These are phyloP conservation scores for Apiospora aurea DNA, from an alignment of 2,329 filamentous ascomycete genomes.

Conservation along the genomic window DNA sequence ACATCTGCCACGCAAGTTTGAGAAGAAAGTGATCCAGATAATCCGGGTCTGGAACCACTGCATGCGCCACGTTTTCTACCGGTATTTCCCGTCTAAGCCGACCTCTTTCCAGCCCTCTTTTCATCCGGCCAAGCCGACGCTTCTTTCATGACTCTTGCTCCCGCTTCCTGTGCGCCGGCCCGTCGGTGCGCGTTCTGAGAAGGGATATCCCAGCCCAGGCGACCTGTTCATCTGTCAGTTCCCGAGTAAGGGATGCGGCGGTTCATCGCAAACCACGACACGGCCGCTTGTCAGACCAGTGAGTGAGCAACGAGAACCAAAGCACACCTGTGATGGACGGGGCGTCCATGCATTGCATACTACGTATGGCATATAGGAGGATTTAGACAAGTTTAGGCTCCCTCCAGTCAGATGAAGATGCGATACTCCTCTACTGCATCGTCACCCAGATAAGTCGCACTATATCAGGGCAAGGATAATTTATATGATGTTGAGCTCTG, in stretches of 20 bases:
- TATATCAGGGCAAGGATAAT: neutral
- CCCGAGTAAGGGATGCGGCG: neutral
- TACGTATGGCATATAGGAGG: constrained; percentile 5
- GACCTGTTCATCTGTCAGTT: neutral
- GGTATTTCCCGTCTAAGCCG: no score
- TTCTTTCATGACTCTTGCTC: neutral
- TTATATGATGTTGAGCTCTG: neutral
- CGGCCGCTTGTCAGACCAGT: neutral
- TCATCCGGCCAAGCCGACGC: neutral
- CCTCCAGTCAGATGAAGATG: constrained; percentile 1
- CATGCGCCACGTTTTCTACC: constrained; percentile 2
- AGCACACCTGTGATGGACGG: neutral
- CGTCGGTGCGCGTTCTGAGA: neutral
- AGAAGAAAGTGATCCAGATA: neutral
- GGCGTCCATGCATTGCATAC: neutral
- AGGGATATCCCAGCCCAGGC: neutral
- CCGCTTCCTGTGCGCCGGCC: neutral
- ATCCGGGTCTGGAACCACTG: neutral
- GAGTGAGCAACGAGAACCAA: neutral
- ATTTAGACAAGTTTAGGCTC: neutral
- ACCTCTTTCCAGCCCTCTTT: neutral
- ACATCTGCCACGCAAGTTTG: constrained; percentile 7
- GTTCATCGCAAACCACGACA: neutral
- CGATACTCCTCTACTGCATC: neutral
- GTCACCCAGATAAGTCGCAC: neutral